Base-by-base conservation (phyloP, 257 asterid species). In the Asclepias syriaca region DNA sequence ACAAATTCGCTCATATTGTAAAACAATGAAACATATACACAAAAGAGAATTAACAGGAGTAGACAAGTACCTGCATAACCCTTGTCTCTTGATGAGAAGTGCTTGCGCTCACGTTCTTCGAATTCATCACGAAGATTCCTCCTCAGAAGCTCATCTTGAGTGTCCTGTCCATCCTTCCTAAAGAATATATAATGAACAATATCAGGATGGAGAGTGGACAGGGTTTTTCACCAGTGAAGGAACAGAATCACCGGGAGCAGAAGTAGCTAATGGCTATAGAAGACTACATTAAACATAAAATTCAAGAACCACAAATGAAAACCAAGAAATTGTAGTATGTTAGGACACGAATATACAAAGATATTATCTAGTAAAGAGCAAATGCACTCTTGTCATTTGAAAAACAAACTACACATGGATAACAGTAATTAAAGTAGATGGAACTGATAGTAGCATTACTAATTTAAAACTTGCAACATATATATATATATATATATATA, bases 131-230 rank as follows among this genome's bases (percentile, higher is more conserved):
- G 80, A 43, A 89, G 93, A 79, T 91, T 86, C 78, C 95, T 86
- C 84, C 77, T 85, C 69, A 86, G 88, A 67, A 89, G 45, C 79
- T 91, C 97, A 1, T 91, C 97, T 68, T 86, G 91, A 63, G 96
- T 87, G 74, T 91, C 97, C 69, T 91, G 97, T 66, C 97, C 97
- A 24, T 91, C 96, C 83, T 77, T 89, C 71, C 96, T 89, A 87
- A 65, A 3, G 32, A 59, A n/a, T n/a, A 66, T 40, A 69, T 45
- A 63, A 67, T 11, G 40, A 9, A 5, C 58, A 58, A 57, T 15
- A 66, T 15, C 49, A 34, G 14, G 46, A 19, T 13, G 55, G 6
- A 4, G 55, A 14, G 55, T 40, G 46, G n/a, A 19, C 13, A 49
- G 54, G 54, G 19, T n/a, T n/a, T 59, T 59, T 27, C 6, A 0